Evolutionary conservation across 2,329 filamentous ascomycete genomes (phyloP).

Genomic region (Seiridium cupressi): DNA sequence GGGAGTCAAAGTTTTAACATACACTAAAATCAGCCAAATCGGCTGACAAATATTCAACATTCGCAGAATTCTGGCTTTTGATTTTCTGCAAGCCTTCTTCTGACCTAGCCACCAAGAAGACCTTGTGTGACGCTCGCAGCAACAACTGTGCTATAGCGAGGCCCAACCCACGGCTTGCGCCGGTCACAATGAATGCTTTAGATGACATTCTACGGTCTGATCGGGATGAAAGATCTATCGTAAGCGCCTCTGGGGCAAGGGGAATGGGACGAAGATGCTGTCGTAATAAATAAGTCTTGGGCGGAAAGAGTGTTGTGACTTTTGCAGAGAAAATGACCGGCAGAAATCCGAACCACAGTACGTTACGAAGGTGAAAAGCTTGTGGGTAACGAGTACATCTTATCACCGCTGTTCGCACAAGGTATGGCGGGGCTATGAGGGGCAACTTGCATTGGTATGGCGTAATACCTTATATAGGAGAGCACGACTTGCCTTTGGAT

Average conservation of each 20-base stretch:
- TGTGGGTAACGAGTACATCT: background rate
- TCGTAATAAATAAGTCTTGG: background rate
- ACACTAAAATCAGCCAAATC: conserved; percentile 56
- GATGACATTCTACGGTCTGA: conserved; percentile 36
- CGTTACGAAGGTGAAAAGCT: background rate
- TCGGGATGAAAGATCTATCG: no score
- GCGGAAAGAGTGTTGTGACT: background rate
- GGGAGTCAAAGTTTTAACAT: conserved; percentile 9
- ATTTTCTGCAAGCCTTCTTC: conserved; percentile 46
- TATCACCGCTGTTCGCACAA: no score
- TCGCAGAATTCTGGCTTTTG: conserved; percentile 47
- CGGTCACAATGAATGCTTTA: conserved; percentile 70
- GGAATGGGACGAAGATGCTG: background rate
- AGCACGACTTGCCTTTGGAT: background rate
- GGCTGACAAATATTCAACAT: conserved; percentile 55
- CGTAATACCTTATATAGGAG: background rate
- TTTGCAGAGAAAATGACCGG: background rate
- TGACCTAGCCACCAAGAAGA: conserved; percentile 58
- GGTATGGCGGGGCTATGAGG: conserved; percentile 6
- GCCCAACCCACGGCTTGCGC: conserved; percentile 63
- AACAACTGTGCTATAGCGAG: conserved; percentile 53
- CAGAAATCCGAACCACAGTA: background rate
- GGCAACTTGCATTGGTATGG: background rate
- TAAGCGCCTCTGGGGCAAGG: no score
- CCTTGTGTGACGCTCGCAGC: conserved; percentile 52